Evolutionary conservation across 163 green algal genomes (phyloP), one percentile per base, ranked within the genome.

Genomic region (Prototheca cutis): DNA sequence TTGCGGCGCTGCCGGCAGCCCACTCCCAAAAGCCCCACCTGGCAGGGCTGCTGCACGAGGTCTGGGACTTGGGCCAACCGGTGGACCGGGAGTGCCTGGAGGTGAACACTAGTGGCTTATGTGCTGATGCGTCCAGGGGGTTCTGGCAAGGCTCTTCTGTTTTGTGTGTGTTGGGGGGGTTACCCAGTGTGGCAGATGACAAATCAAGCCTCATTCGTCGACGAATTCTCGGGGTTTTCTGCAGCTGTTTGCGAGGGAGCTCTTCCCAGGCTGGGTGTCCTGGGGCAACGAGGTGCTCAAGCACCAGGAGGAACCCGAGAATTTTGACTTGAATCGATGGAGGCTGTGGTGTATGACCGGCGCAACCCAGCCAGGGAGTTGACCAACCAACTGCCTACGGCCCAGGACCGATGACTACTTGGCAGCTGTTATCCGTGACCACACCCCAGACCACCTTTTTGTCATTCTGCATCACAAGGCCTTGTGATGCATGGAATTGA

Each of bases 1-100:
- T 90, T 17, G 34, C 75, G 0, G 67, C 74, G 19, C 59, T 82
- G 15, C 80, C 82, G 29, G 66, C 57, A 1, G 49, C 76, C 48
- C 83, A 90, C 59, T 87, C 79, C 18, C 53, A 81, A 13, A 90
- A 90, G 65, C 83, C 81, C 3, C 83, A 83, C 39, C 62, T 90
- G 8, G 71, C 56, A 3, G 45, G 54, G 2, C 63, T 85, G 56
- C 61, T 87, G 39, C 31, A 32, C 23, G 60, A 51, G 10, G 62
- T 62, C 24, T 58, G 74, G 40, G 1, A 24, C 56, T 1, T 17
- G 51, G 0, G 30, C 70, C n/a, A n/a, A n/a, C 0, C 28, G 57
- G 36, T 10, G 36, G 42, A 51, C 5, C 10, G 42, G 5, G 42
- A 51, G 2, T 79, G 74, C 42, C 24, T 79, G 0, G 74, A 81